Percentiles rank a stretch among this genome's conserved stretches.
These are phyloP conservation scores for Eutrema yunnanense DNA, from an alignment of 345 rosid genomes.

Conservation along the genomic window DNA sequence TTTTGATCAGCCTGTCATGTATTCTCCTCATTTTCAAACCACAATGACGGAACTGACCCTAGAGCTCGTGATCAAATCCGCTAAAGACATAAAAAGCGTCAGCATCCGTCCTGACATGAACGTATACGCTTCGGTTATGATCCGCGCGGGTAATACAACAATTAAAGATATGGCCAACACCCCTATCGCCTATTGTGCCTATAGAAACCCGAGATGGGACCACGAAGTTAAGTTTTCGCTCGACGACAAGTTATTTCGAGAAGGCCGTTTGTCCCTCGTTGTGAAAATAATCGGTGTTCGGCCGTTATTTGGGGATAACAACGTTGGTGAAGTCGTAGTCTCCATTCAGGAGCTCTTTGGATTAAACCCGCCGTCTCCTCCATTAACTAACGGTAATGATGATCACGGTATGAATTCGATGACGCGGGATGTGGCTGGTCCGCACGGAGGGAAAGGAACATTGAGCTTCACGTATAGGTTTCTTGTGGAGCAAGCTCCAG, in stretches of 20 bases:
- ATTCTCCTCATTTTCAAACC: not conserved
- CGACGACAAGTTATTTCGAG: slow-evolving; percentile 31
- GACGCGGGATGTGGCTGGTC: slow-evolving; percentile 28
- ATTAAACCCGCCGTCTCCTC: not conserved
- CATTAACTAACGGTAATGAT: not conserved
- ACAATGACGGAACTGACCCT: slow-evolving; percentile 31
- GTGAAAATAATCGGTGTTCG: slow-evolving; percentile 48
- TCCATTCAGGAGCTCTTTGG: slow-evolving; percentile 48
- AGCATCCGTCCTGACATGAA: slow-evolving; percentile 54
- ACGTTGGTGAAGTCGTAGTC: slow-evolving; percentile 54
- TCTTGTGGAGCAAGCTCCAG: too few species aligned
- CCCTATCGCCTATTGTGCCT: slow-evolving; percentile 32
- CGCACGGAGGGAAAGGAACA: too few species aligned
- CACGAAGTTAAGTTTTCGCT: slow-evolving; percentile 45
- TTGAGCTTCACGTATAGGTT: too few species aligned
- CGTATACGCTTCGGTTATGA: slow-evolving; percentile 38
- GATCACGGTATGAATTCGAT: slow-evolving; percentile 23
- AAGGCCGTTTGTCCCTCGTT: slow-evolving; percentile 35
- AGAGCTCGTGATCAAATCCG: slow-evolving; percentile 45
- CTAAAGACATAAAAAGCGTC: slow-evolving; percentile 45
- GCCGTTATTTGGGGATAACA: slow-evolving; percentile 40
- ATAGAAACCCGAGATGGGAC: slow-evolving; percentile 58
- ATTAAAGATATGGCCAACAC: slow-evolving; percentile 34
- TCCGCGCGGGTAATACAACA: not conserved
- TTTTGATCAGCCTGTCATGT: not conserved